Evolutionary conservation across 208 protist species (phyloP), one percentile per base, ranked within the genome.

Genomic region (Trypanosoma rangeli): DNA sequence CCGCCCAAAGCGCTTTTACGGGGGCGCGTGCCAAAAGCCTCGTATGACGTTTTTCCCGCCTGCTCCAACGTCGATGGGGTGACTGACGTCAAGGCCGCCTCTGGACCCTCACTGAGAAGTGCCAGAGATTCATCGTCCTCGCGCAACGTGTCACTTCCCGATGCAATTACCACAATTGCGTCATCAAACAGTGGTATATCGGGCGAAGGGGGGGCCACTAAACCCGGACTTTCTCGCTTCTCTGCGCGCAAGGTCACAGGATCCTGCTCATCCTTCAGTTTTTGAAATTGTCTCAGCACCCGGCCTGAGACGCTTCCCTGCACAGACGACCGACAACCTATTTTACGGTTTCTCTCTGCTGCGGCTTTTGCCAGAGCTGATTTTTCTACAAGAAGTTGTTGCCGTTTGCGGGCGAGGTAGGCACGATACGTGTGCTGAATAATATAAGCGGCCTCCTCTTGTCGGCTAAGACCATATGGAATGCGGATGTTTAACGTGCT

Each of bases 401-500:
- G 50, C 22, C 52, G 70, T 39, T 79, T 87, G 3, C 75, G 69
- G 31, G 68, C 35, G 31, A 35, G 62, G 42, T 81, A 83, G 5
- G 58, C 44, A 22, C 81, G 76, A 64, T 73, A 94, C 37, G 70
- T 76, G 42, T 84, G 69, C 67, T 94, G 89, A 66, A 94, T 89
- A 26, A 92, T 66, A 22, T 74, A 80, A 0, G 86, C 89, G 0
- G 89, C 84, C 58, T 80, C 71, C 5, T 92, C 82, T 57, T 81
- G 54, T 28, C 58, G 65, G 42, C 64, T 77, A 1, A 74, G 44
- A 26, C 72, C 72, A 28, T 39, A 64, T 46, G 67, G 72, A 46
- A 81, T 56, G 28, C 62, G 35, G 20, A 78, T 77, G 24, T 65
- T 64, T 42, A 76, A 46, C 18, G 46, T 70, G 22, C 68, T 50